Percentiles rank a stretch among this genome's conserved stretches.
phyloP scores from a whole-genome alignment of 2,329 filamentous ascomycete species.

The Cadophora sp. region DNA sequence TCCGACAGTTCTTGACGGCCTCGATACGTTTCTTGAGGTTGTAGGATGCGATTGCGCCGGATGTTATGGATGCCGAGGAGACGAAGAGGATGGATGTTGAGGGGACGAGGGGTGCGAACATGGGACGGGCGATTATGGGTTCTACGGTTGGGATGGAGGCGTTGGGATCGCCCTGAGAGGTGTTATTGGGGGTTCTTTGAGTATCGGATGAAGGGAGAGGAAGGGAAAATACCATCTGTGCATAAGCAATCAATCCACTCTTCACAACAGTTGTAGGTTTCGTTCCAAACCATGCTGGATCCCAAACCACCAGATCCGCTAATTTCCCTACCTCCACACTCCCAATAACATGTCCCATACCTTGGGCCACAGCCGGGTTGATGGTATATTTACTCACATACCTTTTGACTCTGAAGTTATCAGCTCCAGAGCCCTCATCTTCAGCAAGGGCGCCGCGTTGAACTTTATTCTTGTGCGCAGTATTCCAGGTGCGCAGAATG shows the following conservation, averaged over 20 bases:
- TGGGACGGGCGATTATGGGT: constrained; percentile 81
- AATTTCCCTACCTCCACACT: constrained; percentile 89
- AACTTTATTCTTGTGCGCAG: constrained; percentile 93
- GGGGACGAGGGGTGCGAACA: constrained; percentile 82
- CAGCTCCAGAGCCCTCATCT: constrained; percentile 79
- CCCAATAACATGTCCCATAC: constrained; percentile 86
- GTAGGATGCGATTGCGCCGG: constrained; percentile 73
- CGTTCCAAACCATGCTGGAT: constrained; percentile 82
- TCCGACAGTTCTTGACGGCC: constrained; percentile 77
- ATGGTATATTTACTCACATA: constrained; percentile 97
- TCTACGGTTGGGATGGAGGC: constrained; percentile 88
- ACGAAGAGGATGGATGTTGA: constrained; percentile 82
- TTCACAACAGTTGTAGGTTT: constrained; percentile 86
- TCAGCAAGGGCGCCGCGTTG: constrained; percentile 80
- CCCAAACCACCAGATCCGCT: constrained; percentile 89
- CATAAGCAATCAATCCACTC: constrained; percentile 82
- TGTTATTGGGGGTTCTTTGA: constrained; percentile 18
- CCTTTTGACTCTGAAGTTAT: constrained; percentile 91
- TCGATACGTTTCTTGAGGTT: constrained; percentile 80
- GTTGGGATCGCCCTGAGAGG: constrained; percentile 75
- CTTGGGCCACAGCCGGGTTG: constrained; percentile 90
- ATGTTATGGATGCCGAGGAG: constrained; percentile 72
- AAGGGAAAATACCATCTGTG: constrained; percentile 75
- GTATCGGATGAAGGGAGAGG: too few species aligned
- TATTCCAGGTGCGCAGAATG: constrained; percentile 93